Evolutionary conservation across 352 stramenopile species (phyloP).

Genomic region (Phytopythium mirpurense): DNA sequence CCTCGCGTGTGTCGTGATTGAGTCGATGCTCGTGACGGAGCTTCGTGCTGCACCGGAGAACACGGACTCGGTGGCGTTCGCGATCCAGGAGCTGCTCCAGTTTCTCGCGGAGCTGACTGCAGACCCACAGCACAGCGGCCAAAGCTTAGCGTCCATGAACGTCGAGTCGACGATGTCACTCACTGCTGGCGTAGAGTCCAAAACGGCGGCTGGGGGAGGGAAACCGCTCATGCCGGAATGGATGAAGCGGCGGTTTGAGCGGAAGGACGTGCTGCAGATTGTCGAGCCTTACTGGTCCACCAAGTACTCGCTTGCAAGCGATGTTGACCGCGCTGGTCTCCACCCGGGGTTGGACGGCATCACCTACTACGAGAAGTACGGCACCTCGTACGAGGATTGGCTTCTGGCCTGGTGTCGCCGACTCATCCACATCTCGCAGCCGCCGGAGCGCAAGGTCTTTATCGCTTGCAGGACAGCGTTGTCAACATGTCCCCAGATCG

Average conservation of each 20-base stretch:
- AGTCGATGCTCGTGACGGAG: constrained; percentile 79
- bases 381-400: constrained; percentile 77
- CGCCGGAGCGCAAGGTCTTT: constrained; percentile 85
- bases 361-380: constrained; percentile 76
- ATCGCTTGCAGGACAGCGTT: constrained; percentile 58
- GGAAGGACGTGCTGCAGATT: constrained; percentile 82
- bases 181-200: not conserved
- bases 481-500: constrained; percentile 61
- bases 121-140: constrained; percentile 68
- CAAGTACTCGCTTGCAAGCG: constrained; percentile 52
- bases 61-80: constrained; percentile 73
- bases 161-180: not conserved
- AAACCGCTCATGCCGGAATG: constrained; percentile 62
- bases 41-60: constrained; percentile 79
- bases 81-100: constrained; percentile 83
- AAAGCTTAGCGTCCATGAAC: constrained; percentile 25
- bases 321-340: constrained; percentile 13
- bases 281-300: constrained; percentile 89
- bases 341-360: constrained; percentile 28
- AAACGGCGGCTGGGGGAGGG: not conserved
- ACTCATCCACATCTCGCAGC: constrained; percentile 72
- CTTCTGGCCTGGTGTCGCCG: constrained; percentile 70
- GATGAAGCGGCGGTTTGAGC: constrained; percentile 81
- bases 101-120: constrained; percentile 72
- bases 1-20: constrained; percentile 76